Evolutionary conservation across 192 early-diverging fungal genomes (phyloP).

Genomic region (Phlyctochytrium bullatum): DNA sequence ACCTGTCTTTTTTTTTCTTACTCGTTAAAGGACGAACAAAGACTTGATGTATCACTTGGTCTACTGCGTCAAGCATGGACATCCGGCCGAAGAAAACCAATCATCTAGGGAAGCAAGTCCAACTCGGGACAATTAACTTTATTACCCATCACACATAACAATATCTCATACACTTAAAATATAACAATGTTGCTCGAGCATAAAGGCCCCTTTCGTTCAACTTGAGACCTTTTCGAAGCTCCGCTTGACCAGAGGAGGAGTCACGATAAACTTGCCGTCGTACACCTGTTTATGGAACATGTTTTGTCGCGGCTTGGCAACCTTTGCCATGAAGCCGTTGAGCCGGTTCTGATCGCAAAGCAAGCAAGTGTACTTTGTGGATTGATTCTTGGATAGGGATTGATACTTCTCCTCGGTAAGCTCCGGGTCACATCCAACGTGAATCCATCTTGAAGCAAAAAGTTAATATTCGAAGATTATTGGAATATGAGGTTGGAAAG

Average conservation of each 20-base stretch:
- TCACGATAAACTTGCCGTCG: neutral
- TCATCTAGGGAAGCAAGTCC: too few species aligned
- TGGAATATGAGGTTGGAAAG: constrained; percentile 3
- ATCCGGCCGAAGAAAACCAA: neutral
- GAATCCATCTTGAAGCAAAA: constrained; percentile 46
- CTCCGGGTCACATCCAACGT: constrained; percentile 50
- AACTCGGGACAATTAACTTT: too few species aligned
- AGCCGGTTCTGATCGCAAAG: constrained; percentile 40
- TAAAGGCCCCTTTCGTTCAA: too few species aligned
- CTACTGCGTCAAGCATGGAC: neutral
- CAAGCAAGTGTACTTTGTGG: constrained; percentile 43
- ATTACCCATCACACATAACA: too few species aligned
- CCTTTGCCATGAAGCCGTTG: constrained; percentile 4
- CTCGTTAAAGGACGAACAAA: neutral
- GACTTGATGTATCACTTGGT: neutral
- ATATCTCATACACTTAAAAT: too few species aligned
- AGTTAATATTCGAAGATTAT: constrained; percentile 11
- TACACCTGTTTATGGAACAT: too few species aligned
- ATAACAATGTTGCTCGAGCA: too few species aligned
- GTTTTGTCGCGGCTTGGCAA: too few species aligned
- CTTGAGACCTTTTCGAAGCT: neutral
- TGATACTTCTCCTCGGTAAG: constrained; percentile 41
- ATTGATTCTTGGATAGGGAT: constrained; percentile 29
- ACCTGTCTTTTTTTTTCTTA: neutral
- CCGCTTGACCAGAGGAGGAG: neutral